Base-by-base conservation (phyloP, 1,139 yeast species). In the Blastobotrys ciferrii region DNA sequence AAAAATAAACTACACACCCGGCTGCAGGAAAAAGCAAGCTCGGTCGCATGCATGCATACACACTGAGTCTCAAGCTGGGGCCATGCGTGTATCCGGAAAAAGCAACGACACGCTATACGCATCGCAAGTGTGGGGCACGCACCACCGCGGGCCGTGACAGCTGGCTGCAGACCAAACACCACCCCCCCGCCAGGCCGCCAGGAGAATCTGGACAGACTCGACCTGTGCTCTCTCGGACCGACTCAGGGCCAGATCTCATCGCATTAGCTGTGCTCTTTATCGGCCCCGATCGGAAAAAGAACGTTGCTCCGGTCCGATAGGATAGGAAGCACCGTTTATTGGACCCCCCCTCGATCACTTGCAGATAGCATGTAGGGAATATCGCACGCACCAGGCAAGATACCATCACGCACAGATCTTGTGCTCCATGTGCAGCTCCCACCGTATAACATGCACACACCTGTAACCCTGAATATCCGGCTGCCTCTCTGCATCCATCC, bases 391-490 rank as follows among this genome's bases (percentile, higher is more conserved):
- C 13, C 11, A 14, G 4, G 11, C 11, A 14, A 15, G 11, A n/a
- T 19, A 4, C 14, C 19, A 13, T 33, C 17, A 14, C 37, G 37
- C 37, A 33, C 37, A n/a, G 12, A 17, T n/a, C 17, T 9, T 33
- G 37, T 33, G 37, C 19, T 14, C 37, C 37, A 13, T 33, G 37
- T 33, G 37, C 37, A 33, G 37, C 17, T 3, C 37, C 37, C 17
- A 11, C 37, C 37, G 37, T 33, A 33, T 33, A n/a, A 17, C 12
- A 33, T 14, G 37, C 19, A 33, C 37, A 5, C 28, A 23, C 28
- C 28, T 23, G 7, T 15, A 33, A 33, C 37, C 37, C 37, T 33
- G 37, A 33, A 33, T 33, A 33, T 33, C 37, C 19, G 17, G 18
- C 37, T 6, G 13, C 33, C 9, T 11, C n/a, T 23, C 9, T 5